Percentiles rank a stretch among this genome's conserved stretches.
Conservation (phyloP, 176 grass and related monocot species). For the Oryza rufipogon region DNA sequence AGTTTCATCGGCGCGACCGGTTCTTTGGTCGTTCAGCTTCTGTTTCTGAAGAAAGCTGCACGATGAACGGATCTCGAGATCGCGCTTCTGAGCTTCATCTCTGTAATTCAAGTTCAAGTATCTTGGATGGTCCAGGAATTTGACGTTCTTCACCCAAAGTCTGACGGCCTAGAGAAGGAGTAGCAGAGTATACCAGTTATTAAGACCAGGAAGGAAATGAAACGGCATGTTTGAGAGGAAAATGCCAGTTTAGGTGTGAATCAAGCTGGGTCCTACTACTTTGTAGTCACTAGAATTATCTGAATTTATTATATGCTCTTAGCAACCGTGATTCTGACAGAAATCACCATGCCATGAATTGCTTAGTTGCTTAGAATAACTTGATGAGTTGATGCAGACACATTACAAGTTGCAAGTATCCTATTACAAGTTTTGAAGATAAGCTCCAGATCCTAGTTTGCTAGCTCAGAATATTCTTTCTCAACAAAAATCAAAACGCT, state of each 20-base stretch:
- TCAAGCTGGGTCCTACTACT: neutral
- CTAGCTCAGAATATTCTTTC: neutral
- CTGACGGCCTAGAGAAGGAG: slow-evolving; percentile 66
- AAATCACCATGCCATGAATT: neutral
- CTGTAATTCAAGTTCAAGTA: slow-evolving; percentile 59
- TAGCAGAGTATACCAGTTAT: neutral
- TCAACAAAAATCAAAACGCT: neutral
- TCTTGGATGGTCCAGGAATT: slow-evolving; percentile 86
- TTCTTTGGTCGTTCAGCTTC: slow-evolving; percentile 23
- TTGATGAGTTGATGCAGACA: neutral
- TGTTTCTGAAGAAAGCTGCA: slow-evolving; percentile 37
- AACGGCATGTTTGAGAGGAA: neutral
- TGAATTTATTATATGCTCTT: neutral
- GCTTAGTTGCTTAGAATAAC: neutral
- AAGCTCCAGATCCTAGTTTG: neutral
- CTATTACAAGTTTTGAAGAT: neutral
- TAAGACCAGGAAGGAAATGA: slow-evolving; percentile 1
- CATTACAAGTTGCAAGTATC: neutral
- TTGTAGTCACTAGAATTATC: neutral
- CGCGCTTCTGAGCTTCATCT: slow-evolving; percentile 61
- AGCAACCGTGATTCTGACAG: neutral
- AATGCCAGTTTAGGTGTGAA: neutral
- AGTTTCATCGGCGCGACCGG: neutral
- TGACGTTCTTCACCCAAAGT: slow-evolving; percentile 85
- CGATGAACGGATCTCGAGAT: slow-evolving; percentile 49